Base-by-base conservation (phyloP, 176 grass and related monocot species). In the Coix lacrymajobi region DNA sequence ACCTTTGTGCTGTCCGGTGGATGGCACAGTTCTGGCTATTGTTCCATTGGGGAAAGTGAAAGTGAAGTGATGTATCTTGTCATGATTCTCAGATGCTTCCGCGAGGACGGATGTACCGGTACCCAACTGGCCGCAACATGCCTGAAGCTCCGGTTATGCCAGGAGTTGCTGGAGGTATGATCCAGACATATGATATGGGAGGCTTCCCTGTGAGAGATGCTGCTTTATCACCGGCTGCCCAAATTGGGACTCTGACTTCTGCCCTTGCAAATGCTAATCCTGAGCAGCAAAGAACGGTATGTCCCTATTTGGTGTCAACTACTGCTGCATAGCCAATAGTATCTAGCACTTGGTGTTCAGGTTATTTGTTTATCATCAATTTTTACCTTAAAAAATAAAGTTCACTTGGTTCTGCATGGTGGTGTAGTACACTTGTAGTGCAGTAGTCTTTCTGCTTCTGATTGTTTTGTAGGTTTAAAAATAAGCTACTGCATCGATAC, bases 211-310 rank as follows among this genome's bases (percentile, higher is more conserved):
- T 85, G 45, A 83, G 89, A 60, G 94, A 97, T 80, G 69, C 85
- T 63, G 80, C 71, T 39, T 62, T 91, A 31, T 92, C 94, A 68
- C 94, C 90, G 58, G 66, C 89, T 76, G 69, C 88, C 69, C 89
- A 92, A 22, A 88, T 94, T 41, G 85, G 92, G 76, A 90, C 89
- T 51, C 85, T 97, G 37, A 93, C 94, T 76, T 97, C 94, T 71
- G 89, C 92, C 83, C 94, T 97, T 85, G 90, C 94, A 85, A 97
- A 97, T 88, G 87, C 94, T 76, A 79, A 25, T 86, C 92, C 94
- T 81, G 92, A 94, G n/a, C 94, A 97, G 62, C 92, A 94, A 87
- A 94, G 94, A 81, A 94, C 89, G 85, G 94, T 97, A 94, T 71
- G 78, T 76, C 51, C 16, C 32, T 81, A 28, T 1, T 58, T 33